Conservation (phyloP, 106 monocot species). For the Gastrodia elata region DNA sequence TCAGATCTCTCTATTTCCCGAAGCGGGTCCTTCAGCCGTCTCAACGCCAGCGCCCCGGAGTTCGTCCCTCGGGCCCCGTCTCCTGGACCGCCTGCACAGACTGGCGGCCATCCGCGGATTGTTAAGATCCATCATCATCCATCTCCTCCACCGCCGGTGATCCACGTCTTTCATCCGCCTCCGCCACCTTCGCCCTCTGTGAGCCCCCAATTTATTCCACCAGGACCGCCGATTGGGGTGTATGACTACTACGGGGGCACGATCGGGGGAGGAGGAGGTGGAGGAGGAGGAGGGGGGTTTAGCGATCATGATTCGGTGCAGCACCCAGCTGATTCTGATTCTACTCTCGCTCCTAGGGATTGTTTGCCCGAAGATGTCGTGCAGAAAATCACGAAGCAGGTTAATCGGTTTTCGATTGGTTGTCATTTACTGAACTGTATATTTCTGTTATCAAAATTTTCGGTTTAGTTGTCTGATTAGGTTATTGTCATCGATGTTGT, state of each 20-base stretch:
- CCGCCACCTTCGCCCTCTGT: constrained; percentile 2
- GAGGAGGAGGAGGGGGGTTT: background rate
- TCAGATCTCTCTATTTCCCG: constrained; percentile 9
- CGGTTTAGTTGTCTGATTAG: background rate
- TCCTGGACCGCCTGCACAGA: background rate
- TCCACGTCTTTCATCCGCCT: constrained; percentile 9
- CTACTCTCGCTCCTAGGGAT: background rate
- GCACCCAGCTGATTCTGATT: background rate
- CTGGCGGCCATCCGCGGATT: constrained; percentile 4
- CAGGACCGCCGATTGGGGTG: background rate
- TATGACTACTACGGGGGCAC: constrained; percentile 8
- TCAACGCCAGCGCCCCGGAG: constrained; percentile 28
- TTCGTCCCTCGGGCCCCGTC: constrained; percentile 15
- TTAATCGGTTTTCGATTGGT: background rate
- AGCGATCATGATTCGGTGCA: constrained; percentile 8
- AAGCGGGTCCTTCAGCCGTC: constrained; percentile 15
- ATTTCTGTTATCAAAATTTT: background rate
- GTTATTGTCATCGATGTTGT: background rate
- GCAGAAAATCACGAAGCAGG: constrained; percentile 27
- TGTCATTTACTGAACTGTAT: background rate
- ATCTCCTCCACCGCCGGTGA: constrained; percentile 10
- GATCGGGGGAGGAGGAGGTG: background rate
- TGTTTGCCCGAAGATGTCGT: constrained; percentile 14
- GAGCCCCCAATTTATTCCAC: background rate
- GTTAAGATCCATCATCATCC: constrained; percentile 14